Conservation (phyloP, 768 basidiomycete species). For the Tephrocybe rancida region DNA sequence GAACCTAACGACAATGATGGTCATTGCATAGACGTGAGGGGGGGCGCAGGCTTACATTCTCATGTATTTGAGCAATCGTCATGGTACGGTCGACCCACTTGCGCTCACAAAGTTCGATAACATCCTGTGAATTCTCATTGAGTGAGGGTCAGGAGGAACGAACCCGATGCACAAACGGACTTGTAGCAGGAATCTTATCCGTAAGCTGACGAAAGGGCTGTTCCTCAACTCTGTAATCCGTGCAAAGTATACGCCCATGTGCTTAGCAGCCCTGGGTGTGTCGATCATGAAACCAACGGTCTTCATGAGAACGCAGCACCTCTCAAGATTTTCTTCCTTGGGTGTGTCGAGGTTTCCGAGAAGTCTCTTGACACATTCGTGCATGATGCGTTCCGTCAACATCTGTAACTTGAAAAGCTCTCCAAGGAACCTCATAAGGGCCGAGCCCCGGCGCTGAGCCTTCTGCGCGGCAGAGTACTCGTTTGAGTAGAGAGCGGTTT, state of each 20-base stretch:
- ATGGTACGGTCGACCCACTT: constrained; percentile 78
- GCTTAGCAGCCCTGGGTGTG: constrained; percentile 74
- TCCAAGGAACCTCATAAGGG: constrained; percentile 97
- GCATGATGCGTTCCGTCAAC: constrained; percentile 98
- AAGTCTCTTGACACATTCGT: constrained; percentile 96
- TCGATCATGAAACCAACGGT: constrained; percentile 89
- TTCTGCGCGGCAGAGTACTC: constrained; percentile 97
- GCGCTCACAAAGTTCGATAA: constrained; percentile 84
- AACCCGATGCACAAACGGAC: constrained; percentile 42
- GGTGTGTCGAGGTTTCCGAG: constrained; percentile 92
- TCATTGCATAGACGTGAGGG: background rate
- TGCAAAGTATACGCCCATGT: constrained; percentile 92
- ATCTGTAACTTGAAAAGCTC: constrained; percentile 99
- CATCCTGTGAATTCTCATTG: constrained; percentile 57
- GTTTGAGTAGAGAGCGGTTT: constrained; percentile 85
- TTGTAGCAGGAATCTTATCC: constrained; percentile 96
- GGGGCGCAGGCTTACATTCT: constrained; percentile 59
- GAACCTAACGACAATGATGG: constrained; percentile 39
- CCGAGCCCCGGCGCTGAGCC: constrained; percentile 95
- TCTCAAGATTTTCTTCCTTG: constrained; percentile 98
- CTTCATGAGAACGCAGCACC: constrained; percentile 87
- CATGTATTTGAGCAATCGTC: constrained; percentile 88
- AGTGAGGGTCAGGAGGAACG: constrained; percentile 6
- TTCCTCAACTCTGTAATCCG: constrained; percentile 85
- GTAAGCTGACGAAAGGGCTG: constrained; percentile 74